Evolutionary conservation across 1,139 yeast genomes (phyloP).

Genomic region (Kodamaea sp.): DNA sequence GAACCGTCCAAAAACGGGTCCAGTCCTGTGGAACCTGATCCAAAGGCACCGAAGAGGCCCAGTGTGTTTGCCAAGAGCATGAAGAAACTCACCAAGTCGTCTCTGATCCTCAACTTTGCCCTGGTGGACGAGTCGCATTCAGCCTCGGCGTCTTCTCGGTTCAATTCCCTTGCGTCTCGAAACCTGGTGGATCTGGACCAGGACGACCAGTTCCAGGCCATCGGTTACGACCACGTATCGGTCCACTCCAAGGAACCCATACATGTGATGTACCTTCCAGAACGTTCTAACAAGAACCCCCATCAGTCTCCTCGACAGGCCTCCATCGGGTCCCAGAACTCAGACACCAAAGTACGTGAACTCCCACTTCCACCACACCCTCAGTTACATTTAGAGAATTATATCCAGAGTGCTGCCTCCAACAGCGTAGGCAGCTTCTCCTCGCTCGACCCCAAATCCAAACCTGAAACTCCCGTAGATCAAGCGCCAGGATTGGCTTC

Average conservation of each 20-base stretch:
- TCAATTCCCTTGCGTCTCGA: conserved; percentile 2
- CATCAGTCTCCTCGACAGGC: conserved; percentile 16
- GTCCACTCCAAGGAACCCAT: conserved; percentile 29
- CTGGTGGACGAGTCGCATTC: conserved; percentile 8
- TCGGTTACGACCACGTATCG: conserved; percentile 32
- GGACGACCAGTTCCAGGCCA: conserved; percentile 32
- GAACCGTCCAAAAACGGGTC: no score
- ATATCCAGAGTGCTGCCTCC: background rate
- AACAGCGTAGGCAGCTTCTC: conserved; percentile 17
- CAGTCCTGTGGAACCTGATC: no score
- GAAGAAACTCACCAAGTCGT: conserved; percentile 18
- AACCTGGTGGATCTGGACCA: conserved; percentile 2
- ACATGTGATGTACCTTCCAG: conserved; percentile 32
- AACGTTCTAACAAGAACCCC: conserved; percentile 10
- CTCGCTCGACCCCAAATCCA: conserved; percentile 32
- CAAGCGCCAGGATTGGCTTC: conserved; percentile 16
- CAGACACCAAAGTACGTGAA: no score
- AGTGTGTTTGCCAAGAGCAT: conserved; percentile 18
- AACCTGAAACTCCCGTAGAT: background rate
- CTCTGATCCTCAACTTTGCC: conserved; percentile 16
- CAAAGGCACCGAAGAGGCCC: conserved; percentile 10
- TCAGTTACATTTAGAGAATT: background rate
- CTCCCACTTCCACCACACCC: background rate
- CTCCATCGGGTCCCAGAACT: conserved; percentile 16
- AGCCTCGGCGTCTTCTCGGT: conserved; percentile 4